Conservation (phyloP, 129 eudicot species). For the Arctium minus region DNA sequence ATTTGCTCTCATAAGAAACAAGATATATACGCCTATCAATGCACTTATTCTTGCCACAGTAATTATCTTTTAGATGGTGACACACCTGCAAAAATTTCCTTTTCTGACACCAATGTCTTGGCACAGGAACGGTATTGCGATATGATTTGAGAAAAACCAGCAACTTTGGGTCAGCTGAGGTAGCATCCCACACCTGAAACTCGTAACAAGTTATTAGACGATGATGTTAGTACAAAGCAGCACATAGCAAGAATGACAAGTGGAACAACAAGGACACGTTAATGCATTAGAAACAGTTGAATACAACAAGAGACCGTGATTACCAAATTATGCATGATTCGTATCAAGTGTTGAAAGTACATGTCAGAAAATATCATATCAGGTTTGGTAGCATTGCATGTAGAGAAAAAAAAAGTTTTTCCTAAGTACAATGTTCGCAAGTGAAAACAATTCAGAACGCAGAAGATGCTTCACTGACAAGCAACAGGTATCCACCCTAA, state of each 20-base stretch:
- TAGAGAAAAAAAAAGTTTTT: not conserved
- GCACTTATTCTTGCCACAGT: not conserved
- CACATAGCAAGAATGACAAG: not conserved
- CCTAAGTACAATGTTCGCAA: not conserved
- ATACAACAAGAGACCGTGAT: not conserved
- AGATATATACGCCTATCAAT: not conserved
- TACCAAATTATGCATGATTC: not conserved
- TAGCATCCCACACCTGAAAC: conserved; percentile 98
- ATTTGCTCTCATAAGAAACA: conserved; percentile 11
- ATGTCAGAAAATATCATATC: not conserved
- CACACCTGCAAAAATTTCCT: conserved; percentile 91
- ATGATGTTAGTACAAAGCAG: not conserved
- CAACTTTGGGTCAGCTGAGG: conserved; percentile 92
- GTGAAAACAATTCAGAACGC: not conserved
- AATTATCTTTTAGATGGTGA: conserved; percentile 1
- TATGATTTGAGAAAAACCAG: conserved; percentile 88
- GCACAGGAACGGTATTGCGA: conserved; percentile 94
- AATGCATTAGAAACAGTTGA: not conserved
- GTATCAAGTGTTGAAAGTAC: not conserved
- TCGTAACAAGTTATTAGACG: not conserved
- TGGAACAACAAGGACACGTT: not conserved
- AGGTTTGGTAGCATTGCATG: not conserved
- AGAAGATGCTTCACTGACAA: not conserved
- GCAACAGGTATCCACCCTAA: not conserved
- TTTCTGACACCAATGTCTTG: conserved; percentile 99